Base-by-base conservation (phyloP, 164 flowering plant genomes). In the Pachysandra terminalis region DNA sequence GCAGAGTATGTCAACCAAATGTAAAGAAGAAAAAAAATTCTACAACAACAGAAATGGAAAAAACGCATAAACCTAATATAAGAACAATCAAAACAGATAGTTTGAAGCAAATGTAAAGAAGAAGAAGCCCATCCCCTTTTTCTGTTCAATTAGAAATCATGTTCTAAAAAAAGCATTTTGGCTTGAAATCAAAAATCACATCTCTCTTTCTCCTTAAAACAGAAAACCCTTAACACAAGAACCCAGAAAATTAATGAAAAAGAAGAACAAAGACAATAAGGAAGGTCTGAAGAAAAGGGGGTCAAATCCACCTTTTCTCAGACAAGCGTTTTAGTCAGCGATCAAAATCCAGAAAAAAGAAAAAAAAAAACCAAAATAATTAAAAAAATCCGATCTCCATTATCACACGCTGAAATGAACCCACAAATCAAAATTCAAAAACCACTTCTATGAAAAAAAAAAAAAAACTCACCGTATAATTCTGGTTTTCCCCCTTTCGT, bases 301-400 rank as follows among this genome's bases (percentile, higher is more conserved):
- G 68, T 35, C 73, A 74, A 65, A 66, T 59, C 54, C 56, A 64
- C 55, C 57, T 45, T 40, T 69, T 59, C 56, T 48, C n/a, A 59
- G 59, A 61, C 66, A 53, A 66, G 41, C 3, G 56, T n/a, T 61
- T 51, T 28, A 65, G 37, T 60, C 67, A 66, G 26, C 67, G 73
- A 56, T 59, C 57, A 25, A 37, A 64, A 56, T 71, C 71, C 49
- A 74, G 62, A n/a, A n/a, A n/a, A n/a, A n/a, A n/a, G n/a, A n/a
- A n/a, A n/a, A n/a, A n/a, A n/a, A 70, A 56, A 15, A 16, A 45
- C 67, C 37, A 49, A 27, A 52, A 27, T 7, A 3, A 32, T n/a
- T n/a, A 16, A 59, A 59, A 64, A 71, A n/a, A n/a, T 28, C 45
- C 37, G 64, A 61, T 26, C 41, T 45, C 59, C 52, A 27, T 52